A percentile compares a stretch with the other conserved stretches of the same genome.
Evolutionary conservation across 768 basidiomycete species (phyloP).

Genomic region (Paxillus rubicundulus): DNA sequence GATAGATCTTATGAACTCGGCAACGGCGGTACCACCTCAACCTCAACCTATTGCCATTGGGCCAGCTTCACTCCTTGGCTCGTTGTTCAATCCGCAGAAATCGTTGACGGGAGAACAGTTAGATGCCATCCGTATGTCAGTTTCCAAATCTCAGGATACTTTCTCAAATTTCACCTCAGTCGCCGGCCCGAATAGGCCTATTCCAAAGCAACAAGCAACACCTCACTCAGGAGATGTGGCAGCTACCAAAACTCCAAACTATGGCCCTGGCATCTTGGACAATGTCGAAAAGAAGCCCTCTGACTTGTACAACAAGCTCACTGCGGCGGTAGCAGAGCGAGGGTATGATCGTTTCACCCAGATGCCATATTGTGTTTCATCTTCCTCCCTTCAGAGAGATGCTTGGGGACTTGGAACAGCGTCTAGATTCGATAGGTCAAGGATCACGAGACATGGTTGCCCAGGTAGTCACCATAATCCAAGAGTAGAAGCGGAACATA

Average conservation of each 20-base stretch:
- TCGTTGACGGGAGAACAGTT: constrained; percentile 58
- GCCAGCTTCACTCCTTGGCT: constrained; percentile 52
- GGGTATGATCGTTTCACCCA: constrained; percentile 42
- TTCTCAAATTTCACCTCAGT: constrained; percentile 37
- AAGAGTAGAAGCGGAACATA: background rate
- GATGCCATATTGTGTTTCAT: background rate
- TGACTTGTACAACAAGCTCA: constrained; percentile 44
- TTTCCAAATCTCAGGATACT: background rate
- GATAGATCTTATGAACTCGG: constrained; percentile 47
- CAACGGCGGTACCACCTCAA: constrained; percentile 46
- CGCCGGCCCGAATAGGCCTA: constrained; percentile 62
- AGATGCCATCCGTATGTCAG: constrained; percentile 53
- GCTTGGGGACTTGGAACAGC: constrained; percentile 58
- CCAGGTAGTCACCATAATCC: constrained; percentile 41
- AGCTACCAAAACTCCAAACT: constrained; percentile 4
- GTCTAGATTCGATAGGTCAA: constrained; percentile 60
- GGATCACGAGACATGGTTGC: constrained; percentile 65
- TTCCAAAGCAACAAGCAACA: constrained; percentile 34
- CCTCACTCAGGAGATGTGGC: background rate
- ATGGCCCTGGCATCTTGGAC: constrained; percentile 22
- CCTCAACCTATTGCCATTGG: constrained; percentile 63
- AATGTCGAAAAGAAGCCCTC: constrained; percentile 37
- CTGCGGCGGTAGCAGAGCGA: constrained; percentile 59
- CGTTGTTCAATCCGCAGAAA: constrained; percentile 51
- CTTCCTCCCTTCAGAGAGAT: constrained; percentile 45